phyloP scores from a whole-genome alignment of 257 asterid species.

The Cinchona pubescens region DNA sequence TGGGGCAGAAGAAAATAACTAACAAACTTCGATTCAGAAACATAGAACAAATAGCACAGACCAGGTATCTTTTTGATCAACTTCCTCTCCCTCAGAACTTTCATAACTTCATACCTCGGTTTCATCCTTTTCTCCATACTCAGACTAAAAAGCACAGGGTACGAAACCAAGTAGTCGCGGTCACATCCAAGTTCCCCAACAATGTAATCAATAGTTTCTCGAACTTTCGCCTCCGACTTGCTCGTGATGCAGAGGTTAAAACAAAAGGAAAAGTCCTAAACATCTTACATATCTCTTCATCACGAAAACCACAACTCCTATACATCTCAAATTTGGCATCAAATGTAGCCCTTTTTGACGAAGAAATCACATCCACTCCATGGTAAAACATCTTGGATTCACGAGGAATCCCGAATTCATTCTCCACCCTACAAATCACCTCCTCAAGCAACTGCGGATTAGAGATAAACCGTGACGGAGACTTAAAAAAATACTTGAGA shows the following conservation, averaged over 20 bases:
- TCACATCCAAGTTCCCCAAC: constrained; percentile 9
- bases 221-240: not conserved
- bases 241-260: too few species aligned
- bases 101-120: constrained; percentile 21
- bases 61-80: not conserved
- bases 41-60: not conserved
- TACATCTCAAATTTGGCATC: constrained; percentile 7
- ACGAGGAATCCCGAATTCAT: constrained; percentile 14
- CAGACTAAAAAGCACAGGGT: not conserved
- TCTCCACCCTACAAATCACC: constrained; percentile 1
- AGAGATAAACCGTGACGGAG: not conserved
- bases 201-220: not conserved
- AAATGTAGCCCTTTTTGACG: not conserved
- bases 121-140: constrained; percentile 30
- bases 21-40: constrained; percentile 14
- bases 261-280: not conserved
- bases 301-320: constrained; percentile 6
- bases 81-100: constrained; percentile 18
- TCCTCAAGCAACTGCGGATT: not conserved
- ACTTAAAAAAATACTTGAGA: not conserved
- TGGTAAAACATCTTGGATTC: constrained; percentile 9
- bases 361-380: not conserved
- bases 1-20: constrained; percentile 18
- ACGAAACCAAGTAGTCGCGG: constrained; percentile 3
- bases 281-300: not conserved